Base-by-base conservation (phyloP, 352 stramenopile species). In the Globisporangium lucens region DNA sequence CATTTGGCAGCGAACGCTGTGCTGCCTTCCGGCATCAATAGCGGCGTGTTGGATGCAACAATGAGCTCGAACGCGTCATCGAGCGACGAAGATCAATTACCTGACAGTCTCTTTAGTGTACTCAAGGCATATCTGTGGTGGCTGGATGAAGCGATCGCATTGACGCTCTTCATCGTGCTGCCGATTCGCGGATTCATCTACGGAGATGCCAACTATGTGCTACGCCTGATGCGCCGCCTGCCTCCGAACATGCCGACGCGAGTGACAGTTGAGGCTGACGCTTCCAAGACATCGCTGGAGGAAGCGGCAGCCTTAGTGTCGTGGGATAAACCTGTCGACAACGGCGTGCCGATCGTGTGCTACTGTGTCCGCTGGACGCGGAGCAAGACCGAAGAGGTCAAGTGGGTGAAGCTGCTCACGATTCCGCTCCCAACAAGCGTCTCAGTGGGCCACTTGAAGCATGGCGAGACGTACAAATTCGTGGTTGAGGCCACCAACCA, bases 401-500 rank as follows among this genome's bases (percentile, higher is more conserved):
- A 90, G 68, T 95, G 84, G 76, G 71, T 92, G 52, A 93, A 93
- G 60, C 65, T 95, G 47, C 73, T 90, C 2, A 75, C 83, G 5
- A 66, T 91, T 4, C 85, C 85, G 13, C 69, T 93, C n/a, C 86
- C 87, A 2, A 91, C 82, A 1, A 81, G 67, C 7, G 83, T 89
- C 51, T 73, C 59, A 0, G 70, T 94, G 49, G 73, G 88, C 17
- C 86, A 92, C 27, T 64, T 95, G 30, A 65, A 78, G 43, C 84
- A 93, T 46, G 87, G 87, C 8, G 85, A 94, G 63, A 95, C 87
- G 47, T 95, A 94, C 77, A 93, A 92, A 60, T 87, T 95, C 63
- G 78, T 90, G 12, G 87, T 95, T 5, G 82, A 95, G 63, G 83
- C 87, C 20, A 94, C 85, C 9, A 95, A 95, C 66, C 70, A 80